Evolutionary conservation across 2,329 filamentous ascomycete species (phyloP), one percentile per base, ranked within the genome.

Genomic region (Ophidiomyces ophidiicola): DNA sequence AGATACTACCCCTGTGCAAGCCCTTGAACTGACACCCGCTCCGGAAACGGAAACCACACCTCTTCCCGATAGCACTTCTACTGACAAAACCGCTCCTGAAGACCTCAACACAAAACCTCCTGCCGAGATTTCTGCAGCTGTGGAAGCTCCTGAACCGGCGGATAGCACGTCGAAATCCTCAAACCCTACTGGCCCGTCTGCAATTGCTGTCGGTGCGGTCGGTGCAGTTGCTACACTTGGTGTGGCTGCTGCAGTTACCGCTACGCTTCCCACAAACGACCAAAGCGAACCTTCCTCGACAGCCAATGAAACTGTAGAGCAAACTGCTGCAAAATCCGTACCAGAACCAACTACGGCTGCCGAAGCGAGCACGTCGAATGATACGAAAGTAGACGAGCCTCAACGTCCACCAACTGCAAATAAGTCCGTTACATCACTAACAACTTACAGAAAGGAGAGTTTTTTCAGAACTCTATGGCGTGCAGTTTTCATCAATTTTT

Each of bases 381-480:
- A 56, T 54, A 51, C 39, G 5, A 24, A 28, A 6, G 29, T 17
- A 14, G n/a, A 38, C 10, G 24, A 43, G 12, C 33, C 39, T n/a
- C 39, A 39, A 12, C 44, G 43, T 6, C 46, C 46, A n/a, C 6
- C 34, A 21, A 48, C 46, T 3, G 41, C 43, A 1, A 59, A 57
- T 42, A 58, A 55, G 49, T 62, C 61, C 47, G 53, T 61, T 36
- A 54, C 54, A 38, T 61, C 61, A 44, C 44, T 61, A 43, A 58
- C 56, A 46, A 50, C 51, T 44, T 38, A 43, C 14, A 54, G 57
- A 50, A 49, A 52, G 39, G 57, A 62, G 36, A 59, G 54, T 46
- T 64, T 61, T 55, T 54, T 64, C 49, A 61, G 56, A 47, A 53
- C 53, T 36, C 50, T 64, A 42, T 53, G 61, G 47, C 60, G 59